Percentiles rank a stretch among this genome's conserved stretches.
These are phyloP conservation scores for Euphorbia lathyris DNA, from an alignment of 345 rosid genomes.

Conservation along the genomic window DNA sequence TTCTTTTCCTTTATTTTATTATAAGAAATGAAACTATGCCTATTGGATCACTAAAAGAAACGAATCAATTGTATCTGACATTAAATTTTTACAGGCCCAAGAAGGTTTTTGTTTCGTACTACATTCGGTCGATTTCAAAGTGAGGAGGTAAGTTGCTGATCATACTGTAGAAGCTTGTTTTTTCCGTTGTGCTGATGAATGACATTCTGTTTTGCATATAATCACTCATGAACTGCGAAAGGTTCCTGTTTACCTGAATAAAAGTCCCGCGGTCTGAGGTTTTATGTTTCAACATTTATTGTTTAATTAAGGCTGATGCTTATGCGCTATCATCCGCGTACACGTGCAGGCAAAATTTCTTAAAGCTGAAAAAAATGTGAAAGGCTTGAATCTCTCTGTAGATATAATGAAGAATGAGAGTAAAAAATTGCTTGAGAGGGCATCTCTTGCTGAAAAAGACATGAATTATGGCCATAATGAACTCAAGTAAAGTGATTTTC, in stretches of 20 bases:
- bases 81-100: slow-evolving; percentile 53
- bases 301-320: not conserved
- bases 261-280: slow-evolving; percentile 5
- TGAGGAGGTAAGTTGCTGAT: slow-evolving; percentile 67
- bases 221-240: too few species aligned
- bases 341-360: slow-evolving; percentile 60
- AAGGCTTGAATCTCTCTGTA: slow-evolving; percentile 67
- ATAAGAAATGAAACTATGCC: not conserved
- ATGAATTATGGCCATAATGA: slow-evolving; percentile 72
- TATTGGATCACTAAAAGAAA: not conserved
- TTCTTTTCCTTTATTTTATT: not conserved
- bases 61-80: slow-evolving; percentile 20
- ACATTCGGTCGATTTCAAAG: slow-evolving; percentile 79
- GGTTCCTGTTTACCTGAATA: slow-evolving; percentile 8
- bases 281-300: not conserved
- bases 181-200: not conserved
- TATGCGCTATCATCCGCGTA: slow-evolving; percentile 12
- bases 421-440: slow-evolving; percentile 79
- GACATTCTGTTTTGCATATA: not conserved
- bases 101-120: slow-evolving; percentile 72
- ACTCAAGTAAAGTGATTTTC: slow-evolving; percentile 48
- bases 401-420: slow-evolving; percentile 86
- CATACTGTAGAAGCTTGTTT: slow-evolving; percentile 12
- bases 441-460: slow-evolving; percentile 80
- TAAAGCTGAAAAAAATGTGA: slow-evolving; percentile 76